A percentile compares a stretch with the other conserved stretches of the same genome.
Evolutionary conservation across 1,139 yeast genomes (phyloP).

Genomic region (Casaregolazyma lundiana): DNA sequence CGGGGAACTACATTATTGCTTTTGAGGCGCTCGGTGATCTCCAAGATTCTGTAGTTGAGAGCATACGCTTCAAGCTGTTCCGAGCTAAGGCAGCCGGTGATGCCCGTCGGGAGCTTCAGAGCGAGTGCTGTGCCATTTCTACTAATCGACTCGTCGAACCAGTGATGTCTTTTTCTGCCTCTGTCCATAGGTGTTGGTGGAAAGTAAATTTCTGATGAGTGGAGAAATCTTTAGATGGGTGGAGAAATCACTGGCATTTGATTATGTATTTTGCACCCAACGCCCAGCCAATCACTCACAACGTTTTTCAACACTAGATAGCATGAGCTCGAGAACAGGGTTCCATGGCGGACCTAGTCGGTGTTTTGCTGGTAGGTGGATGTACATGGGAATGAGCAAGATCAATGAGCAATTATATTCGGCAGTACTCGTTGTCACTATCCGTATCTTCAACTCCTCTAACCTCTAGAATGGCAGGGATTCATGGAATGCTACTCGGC

Average conservation of each 20-base stretch:
- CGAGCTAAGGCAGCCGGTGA: constrained; percentile 58
- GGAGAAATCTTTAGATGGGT: too few species aligned
- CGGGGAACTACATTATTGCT: constrained; percentile 42
- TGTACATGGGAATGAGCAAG: too few species aligned
- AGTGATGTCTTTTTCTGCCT: constrained; percentile 19
- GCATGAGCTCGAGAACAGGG: constrained; percentile 17
- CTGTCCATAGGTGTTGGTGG: constrained; percentile 2
- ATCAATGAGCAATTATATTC: too few species aligned
- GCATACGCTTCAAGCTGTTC: constrained; percentile 87
- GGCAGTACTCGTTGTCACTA: not conserved
- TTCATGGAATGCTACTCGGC: constrained; percentile 45
- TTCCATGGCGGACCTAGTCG: constrained; percentile 48
- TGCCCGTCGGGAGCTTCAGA: constrained; percentile 37
- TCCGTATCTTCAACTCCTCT: not conserved
- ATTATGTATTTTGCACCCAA: too few species aligned
- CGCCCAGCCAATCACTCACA: not conserved
- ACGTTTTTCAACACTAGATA: constrained; percentile 2
- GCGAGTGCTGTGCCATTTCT: constrained; percentile 31
- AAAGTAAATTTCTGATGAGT: not conserved
- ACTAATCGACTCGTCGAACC: constrained; percentile 30
- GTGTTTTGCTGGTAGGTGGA: constrained; percentile 43
- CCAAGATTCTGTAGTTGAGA: constrained; percentile 69
- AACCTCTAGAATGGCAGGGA: constrained; percentile 38
- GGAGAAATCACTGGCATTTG: not conserved
- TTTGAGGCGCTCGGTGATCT: constrained; percentile 59